These are phyloP conservation scores for Gracilaria domingensis DNA, from an alignment of 23 red algal genomes.

Conservation along the genomic window DNA sequence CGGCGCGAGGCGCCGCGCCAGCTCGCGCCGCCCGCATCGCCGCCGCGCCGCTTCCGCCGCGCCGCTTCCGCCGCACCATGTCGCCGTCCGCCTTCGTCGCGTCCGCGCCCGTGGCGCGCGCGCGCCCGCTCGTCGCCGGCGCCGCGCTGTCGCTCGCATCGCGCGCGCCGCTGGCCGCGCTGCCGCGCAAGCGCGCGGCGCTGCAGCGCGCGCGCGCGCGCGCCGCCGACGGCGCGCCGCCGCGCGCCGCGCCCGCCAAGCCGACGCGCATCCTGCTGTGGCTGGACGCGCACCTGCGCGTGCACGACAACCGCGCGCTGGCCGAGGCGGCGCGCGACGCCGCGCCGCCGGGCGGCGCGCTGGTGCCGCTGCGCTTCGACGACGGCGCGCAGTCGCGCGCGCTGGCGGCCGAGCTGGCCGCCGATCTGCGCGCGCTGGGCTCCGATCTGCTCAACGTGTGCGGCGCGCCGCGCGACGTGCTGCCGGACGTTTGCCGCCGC, in stretches of 20 bases:
- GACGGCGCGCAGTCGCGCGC: not conserved
- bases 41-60: not conserved
- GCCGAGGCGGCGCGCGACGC: conserved; percentile 29
- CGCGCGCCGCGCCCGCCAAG: too few relatives aligned
- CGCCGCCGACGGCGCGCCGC: too few relatives aligned
- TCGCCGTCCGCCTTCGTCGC: too few relatives aligned
- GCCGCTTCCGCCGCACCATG: too few relatives aligned
- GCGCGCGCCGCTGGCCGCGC: too few relatives aligned
- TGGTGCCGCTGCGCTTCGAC: conserved; percentile 53
- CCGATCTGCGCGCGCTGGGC: not conserved
- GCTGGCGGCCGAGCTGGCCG: conserved; percentile 9
- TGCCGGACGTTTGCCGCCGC: not conserved
- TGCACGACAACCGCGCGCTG: conserved; percentile 77
- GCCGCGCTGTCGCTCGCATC: not conserved
- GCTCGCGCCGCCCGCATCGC: not conserved
- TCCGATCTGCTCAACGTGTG: conserved; percentile 9
- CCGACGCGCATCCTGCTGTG: conserved; percentile 78
- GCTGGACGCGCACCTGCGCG: conserved; percentile 69
- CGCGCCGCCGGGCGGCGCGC: conserved; percentile 32
- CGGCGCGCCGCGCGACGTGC: not conserved
- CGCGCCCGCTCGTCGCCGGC: not conserved
- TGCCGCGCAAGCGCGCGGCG: too few relatives aligned
- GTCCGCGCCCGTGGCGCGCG: too few relatives aligned
- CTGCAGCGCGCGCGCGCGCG: not conserved
- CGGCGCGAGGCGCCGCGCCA: not conserved